phyloP scores from a whole-genome alignment of 75 land plant genomes.

The Adiantum capillusveneris region DNA sequence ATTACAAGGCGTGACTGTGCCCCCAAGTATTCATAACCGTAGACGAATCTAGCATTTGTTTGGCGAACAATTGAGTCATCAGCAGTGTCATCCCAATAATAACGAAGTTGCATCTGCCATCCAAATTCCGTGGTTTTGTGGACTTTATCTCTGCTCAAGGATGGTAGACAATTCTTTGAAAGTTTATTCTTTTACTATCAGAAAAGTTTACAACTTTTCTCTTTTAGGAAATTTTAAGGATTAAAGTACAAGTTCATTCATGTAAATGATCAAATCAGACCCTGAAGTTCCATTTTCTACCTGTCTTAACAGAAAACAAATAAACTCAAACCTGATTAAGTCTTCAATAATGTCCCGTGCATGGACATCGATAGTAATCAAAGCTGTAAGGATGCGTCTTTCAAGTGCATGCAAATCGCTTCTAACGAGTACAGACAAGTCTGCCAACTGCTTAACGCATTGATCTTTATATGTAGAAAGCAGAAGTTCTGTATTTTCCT shows the following conservation, averaged over 20 bases:
- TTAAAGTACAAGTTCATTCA: too few species aligned
- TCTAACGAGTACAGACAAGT: constrained; percentile 22
- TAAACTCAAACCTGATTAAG: constrained; percentile 7
- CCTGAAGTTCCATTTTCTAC: too few species aligned
- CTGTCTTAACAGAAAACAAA: too few species aligned
- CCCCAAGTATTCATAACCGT: constrained; percentile 28
- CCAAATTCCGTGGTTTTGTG: constrained; percentile 23
- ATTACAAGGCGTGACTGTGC: constrained; percentile 24
- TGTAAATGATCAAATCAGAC: too few species aligned
- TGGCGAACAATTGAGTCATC: constrained; percentile 22
- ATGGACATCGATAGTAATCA: constrained; percentile 33
- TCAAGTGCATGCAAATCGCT: constrained; percentile 20
- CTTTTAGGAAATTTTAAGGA: too few species aligned
- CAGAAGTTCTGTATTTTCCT: constrained; percentile 4
- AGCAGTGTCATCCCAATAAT: constrained; percentile 23
- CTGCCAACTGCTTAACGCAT: constrained; percentile 20
- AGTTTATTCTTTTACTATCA: too few species aligned
- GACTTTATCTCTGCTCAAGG: constrained; percentile 14
- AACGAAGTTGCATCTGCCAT: constrained; percentile 37
- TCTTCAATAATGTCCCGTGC: constrained; percentile 30
- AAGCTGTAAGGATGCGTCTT: constrained; percentile 14
- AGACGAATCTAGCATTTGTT: constrained; percentile 24
- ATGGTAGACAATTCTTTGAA: too few species aligned
- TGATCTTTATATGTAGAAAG: constrained; percentile 3
- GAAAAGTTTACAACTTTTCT: too few species aligned